Base-by-base conservation (phyloP, 768 basidiomycete genomes). In the Xerocomus spinulosus region DNA sequence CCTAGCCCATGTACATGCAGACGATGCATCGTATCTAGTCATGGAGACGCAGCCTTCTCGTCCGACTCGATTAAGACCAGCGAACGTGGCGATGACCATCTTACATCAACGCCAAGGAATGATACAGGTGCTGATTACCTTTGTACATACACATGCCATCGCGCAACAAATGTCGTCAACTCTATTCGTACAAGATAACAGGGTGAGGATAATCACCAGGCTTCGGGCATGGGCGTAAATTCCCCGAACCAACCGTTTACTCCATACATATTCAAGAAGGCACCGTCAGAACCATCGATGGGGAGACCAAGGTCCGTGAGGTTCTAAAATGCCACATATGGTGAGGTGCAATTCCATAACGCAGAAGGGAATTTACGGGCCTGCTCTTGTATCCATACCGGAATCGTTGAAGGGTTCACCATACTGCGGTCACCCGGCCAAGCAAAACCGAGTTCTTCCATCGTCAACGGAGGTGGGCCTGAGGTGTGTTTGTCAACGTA, bases 361-460 rank as follows among this genome's bases (percentile, higher is more conserved):
- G 1, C 4, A n/a, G 15, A 24, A 28, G 43, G 33, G 32, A 43
- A 33, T 24, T 15, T 37, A 73, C 82, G 50, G 42, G 89, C 90
- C 73, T 89, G 85, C 67, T 95, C 93, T 63, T 89, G 92, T 48
- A 96, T 70, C 93, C 93, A 96, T 4, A 82, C 59, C n/a, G 93
- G 93, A 46, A 96, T 85, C 38, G 84, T 80, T 34, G 81, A 79
- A 9, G 89, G 86, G 61, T 80, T 89, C 64, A 94, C 82, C 42
- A 81, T 77, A 14, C 79, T 78, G 39, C 77, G 69, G 48, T 80
- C 78, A 41, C 69, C 71, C 49, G 86, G 84, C 80, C 84, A 87
- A 23, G 76, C 75, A 54, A 90, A 82, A 0, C 88, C 90, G 21
- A 92, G 77, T 57, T 92, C 92, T 60, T 92, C 87, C 78, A 88